Evolutionary conservation across 2,329 filamentous ascomycete species (phyloP), one percentile per base, ranked within the genome.

Genomic region (Alternaria infectoria): DNA sequence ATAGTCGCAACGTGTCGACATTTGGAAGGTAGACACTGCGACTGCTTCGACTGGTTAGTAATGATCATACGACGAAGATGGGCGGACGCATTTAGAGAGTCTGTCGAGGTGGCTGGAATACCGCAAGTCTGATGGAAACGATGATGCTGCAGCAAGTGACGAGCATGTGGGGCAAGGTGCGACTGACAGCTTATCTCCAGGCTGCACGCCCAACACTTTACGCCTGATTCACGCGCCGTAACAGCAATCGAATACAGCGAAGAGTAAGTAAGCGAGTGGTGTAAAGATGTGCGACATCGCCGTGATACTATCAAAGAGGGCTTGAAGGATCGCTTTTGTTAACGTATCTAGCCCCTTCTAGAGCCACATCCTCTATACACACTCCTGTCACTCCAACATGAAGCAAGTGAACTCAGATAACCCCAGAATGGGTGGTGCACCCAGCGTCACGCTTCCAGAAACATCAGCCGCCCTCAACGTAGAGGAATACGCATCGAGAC

Each of bases 401-500:
- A 67, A 62, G 50, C 62, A 65, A 40, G 32, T 43, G 19, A 36
- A 51, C 17, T 51, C 46, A n/a, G 23, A 32, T 6, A 26, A 17
- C 36, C 15, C 59, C 8, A 57, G 30, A 30, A 32, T 65, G 21
- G 70, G 61, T 3, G 54, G 59, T 17, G 62, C 57, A 12, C 10
- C 56, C 6, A 65, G 63, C 26, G 51, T 72, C 9, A 66, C 61
- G 2, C 23, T 65, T 1, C 32, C 64, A 23, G 36, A 63, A 12
- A 69, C 62, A 6, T 55, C 64, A 30, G 63, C 68, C 17, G 23
- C 60, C 2, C 54, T 73, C 4, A 71, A 71, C 6, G 66, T 66
- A 8, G 70, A 72, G 15, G 69, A 70, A 8, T 62, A 73, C 19
- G 71, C 67, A 21, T 65, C 70, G 5, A 12, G 57, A 19, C 55